Evolutionary conservation across 768 basidiomycete genomes (phyloP), one percentile per base, ranked within the genome.

Genomic region (Tylopilus balloui): DNA sequence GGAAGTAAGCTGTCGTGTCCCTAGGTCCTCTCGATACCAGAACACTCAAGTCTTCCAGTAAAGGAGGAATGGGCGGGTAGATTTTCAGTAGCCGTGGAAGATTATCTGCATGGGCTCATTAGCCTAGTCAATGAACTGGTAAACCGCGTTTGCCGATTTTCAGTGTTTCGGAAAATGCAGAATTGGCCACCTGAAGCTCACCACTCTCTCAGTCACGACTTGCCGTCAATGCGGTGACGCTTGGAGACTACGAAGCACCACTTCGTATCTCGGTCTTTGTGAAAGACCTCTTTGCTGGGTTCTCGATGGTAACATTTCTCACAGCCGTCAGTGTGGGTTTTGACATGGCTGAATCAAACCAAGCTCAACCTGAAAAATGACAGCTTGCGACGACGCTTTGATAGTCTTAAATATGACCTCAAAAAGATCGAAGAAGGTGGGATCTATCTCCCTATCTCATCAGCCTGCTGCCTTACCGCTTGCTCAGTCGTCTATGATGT

Each of bases 361-460:
- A 88, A 64, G 88, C 73, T 92, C 13, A 92, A 90, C 59, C 71
- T 92, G 17, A 91, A 91, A 62, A 91, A 91, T 49, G 89, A 91
- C 58, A 61, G 72, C 0, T 69, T 92, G 15, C 81, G 88, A 4
- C 78, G 86, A 51, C 71, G 88, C 45, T 92, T 86, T 60, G 88
- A 91, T 60, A 80, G 85, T 54, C 71, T 91, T 28, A 91, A 92
- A 60, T 92, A 91, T 54, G 89, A 90, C 62, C 78, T 92, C 53
- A 90, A 90, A 66, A 90, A 89, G 59, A 86, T 92, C 15, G 88
- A 91, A 70, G 89, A 91, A 82, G 88, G 89, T 79, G 48, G 41
- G 72, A 56, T 23, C 21, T 14, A 41, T 37, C n/a, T 38, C 46
- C 24, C 21, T 14, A 41, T 37, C n/a, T 38, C 46, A 42, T 29